Evolutionary conservation across 148 eudicot genomes (phyloP).

Genomic region (Arbutus unedo): DNA sequence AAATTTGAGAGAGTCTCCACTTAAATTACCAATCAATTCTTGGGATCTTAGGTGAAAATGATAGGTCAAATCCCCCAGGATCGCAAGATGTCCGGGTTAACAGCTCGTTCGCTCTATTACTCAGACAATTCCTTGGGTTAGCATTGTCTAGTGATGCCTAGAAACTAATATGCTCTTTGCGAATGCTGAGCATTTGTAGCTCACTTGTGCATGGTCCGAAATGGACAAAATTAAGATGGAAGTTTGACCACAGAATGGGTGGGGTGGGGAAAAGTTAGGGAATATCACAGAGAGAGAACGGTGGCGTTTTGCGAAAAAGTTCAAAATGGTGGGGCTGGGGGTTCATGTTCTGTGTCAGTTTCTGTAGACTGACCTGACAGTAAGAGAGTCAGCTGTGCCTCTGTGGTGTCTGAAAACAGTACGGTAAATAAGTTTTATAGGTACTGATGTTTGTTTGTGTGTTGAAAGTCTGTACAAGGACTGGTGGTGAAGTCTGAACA

Average conservation of each 20-base stretch:
- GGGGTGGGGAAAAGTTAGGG: background rate
- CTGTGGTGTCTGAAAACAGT: conserved; percentile 15
- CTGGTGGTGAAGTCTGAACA: conserved; percentile 9
- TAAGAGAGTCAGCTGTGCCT: background rate
- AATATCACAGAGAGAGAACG: background rate
- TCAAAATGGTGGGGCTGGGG: conserved; percentile 1
- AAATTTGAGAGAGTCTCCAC: too few relatives aligned
- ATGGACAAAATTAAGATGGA: background rate
- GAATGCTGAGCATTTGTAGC: background rate
- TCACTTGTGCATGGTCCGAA: background rate
- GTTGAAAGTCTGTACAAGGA: conserved; percentile 14
- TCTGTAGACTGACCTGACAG: background rate
- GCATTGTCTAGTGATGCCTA: too few relatives aligned
- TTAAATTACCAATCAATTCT: too few relatives aligned
- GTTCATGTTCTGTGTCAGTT: conserved; percentile 9
- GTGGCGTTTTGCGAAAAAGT: background rate
- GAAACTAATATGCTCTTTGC: background rate
- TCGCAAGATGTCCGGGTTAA: too few relatives aligned
- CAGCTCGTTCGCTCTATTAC: too few relatives aligned
- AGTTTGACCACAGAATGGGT: background rate
- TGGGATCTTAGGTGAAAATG: too few relatives aligned
- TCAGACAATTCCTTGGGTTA: too few relatives aligned
- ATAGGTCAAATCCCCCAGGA: too few relatives aligned
- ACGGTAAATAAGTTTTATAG: conserved; percentile 4
- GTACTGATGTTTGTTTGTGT: conserved; percentile 9